Conservation (phyloP, 306 rosid species). For the Trifolium dubium region DNA sequence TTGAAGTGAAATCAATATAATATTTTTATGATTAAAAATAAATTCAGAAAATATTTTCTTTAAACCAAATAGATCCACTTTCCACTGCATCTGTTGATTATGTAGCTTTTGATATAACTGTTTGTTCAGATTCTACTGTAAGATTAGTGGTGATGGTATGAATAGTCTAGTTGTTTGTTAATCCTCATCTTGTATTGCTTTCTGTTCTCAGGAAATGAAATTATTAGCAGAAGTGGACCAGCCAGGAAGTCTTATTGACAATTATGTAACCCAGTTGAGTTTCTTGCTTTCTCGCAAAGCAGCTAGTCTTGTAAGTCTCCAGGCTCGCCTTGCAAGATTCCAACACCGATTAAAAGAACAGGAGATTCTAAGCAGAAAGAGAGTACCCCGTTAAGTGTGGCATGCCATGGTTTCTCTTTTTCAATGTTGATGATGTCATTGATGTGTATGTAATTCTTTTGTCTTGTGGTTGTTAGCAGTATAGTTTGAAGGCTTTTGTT, state of each 20-base stretch:
- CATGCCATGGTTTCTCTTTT: constrained; percentile 34
- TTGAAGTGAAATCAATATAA: background rate
- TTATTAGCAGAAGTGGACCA: constrained; percentile 93
- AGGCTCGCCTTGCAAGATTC: constrained; percentile 92
- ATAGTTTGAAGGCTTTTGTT: constrained; percentile 40
- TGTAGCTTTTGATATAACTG: background rate
- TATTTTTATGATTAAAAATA: background rate
- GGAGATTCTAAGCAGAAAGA: constrained; percentile 85
- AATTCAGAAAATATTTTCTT: background rate
- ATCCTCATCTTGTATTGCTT: constrained; percentile 31
- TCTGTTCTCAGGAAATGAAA: constrained; percentile 84
- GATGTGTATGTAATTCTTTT: constrained; percentile 41
- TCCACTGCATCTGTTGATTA: constrained; percentile 14
- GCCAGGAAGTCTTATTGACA: constrained; percentile 93
- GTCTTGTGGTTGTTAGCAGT: constrained; percentile 34
- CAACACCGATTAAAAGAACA: constrained; percentile 96
- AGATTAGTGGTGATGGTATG: background rate
- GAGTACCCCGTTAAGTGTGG: constrained; percentile 69
- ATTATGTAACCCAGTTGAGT: constrained; percentile 84
- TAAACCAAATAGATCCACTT: background rate
- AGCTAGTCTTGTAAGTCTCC: constrained; percentile 88
- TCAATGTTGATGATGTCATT: constrained; percentile 44
- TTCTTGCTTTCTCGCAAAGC: constrained; percentile 94
- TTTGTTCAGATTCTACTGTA: background rate
- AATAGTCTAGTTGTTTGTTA: constrained; percentile 5